Evolutionary conservation across 208 protist species (phyloP).

Genomic region (Trichomonas vaginalis): DNA sequence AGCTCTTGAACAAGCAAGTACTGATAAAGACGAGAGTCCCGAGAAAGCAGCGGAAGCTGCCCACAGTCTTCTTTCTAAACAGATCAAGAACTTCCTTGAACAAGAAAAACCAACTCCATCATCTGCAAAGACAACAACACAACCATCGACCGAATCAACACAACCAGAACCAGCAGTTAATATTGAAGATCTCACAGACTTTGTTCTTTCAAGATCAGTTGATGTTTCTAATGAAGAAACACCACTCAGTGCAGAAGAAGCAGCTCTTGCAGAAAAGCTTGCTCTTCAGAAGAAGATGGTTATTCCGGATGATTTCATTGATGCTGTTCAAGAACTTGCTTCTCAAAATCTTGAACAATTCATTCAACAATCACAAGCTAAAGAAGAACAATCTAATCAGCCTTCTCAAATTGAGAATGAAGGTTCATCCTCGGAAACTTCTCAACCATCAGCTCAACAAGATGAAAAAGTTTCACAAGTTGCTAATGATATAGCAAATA

Average conservation of each 20-base stretch:
- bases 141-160: too few species aligned
- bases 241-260: neutral
- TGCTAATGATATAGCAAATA: too few species aligned
- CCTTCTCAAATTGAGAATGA: too few species aligned
- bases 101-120: neutral
- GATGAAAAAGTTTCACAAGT: too few species aligned
- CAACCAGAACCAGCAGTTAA: too few species aligned
- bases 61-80: neutral
- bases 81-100: neutral
- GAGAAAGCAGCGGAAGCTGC: neutral
- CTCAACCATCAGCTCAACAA: neutral
- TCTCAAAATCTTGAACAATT: neutral
- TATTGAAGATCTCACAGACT: neutral
- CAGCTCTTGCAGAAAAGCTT: neutral
- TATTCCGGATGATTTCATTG: neutral
- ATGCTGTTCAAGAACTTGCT: neutral
- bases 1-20: neutral
- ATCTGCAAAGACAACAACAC: too few species aligned
- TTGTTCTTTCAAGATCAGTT: neutral
- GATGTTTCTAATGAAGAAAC: neutral
- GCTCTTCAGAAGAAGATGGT: neutral
- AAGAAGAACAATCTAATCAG: too few species aligned
- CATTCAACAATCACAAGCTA: neutral
- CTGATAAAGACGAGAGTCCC: neutral
- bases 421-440: too few species aligned